Evolutionary conservation across 2,329 filamentous ascomycete species (phyloP).

Genomic region (Neurospora sp.): DNA sequence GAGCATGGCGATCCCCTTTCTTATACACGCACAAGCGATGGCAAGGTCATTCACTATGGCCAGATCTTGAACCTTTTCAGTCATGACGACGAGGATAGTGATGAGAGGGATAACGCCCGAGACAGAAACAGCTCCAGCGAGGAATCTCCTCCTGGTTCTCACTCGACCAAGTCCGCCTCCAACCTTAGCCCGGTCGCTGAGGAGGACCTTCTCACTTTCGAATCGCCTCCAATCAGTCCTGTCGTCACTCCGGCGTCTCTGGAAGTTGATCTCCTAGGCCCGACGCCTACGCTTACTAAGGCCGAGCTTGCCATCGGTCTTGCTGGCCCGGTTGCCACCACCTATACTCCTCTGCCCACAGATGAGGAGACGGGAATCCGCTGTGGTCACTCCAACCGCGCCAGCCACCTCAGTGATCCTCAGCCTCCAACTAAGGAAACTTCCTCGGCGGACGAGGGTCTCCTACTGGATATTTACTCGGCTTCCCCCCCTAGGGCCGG

Average conservation of each 20-base stretch:
- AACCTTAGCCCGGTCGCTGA: background rate
- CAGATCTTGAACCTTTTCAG: constrained; percentile 22
- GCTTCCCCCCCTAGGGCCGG: background rate
- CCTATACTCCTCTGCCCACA: too few relatives aligned
- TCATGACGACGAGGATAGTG: constrained; percentile 13
- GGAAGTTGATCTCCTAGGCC: background rate
- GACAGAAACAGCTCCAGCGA: background rate
- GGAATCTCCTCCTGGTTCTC: background rate
- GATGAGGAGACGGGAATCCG: background rate
- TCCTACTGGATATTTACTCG: background rate
- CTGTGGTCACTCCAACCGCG: background rate
- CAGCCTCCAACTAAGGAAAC: background rate
- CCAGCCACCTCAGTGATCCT: background rate
- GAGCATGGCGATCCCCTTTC: background rate
- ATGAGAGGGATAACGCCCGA: constrained; percentile 4
- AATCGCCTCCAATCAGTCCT: background rate
- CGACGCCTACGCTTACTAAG: too few relatives aligned
- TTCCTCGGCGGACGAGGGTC: background rate
- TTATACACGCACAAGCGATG: constrained; percentile 18
- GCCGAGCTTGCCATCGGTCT: too few relatives aligned
- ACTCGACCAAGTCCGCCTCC: background rate
- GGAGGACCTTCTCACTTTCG: background rate
- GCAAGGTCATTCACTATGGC: constrained; percentile 24
- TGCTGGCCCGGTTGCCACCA: too few relatives aligned
- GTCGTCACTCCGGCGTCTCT: background rate